phyloP scores from a whole-genome alignment of 768 basidiomycete genomes.

The Piloderma croceum region DNA sequence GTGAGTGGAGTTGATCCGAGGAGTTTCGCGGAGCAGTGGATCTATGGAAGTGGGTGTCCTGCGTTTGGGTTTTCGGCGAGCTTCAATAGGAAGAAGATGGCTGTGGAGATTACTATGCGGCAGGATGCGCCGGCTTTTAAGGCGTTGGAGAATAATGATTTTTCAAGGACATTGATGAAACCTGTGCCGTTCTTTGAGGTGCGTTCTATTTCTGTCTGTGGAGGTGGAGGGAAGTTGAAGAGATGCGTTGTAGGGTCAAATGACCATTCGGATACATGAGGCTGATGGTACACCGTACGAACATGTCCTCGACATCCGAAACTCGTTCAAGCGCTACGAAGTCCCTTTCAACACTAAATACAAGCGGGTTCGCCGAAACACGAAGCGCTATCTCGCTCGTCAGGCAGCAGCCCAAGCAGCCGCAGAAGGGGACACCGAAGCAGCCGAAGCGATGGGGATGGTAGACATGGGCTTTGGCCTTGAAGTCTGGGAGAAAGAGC shows the following conservation, averaged over 20 bases:
- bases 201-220: too few relatives aligned
- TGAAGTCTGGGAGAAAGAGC: slow-evolving; percentile 94
- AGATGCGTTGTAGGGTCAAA: slow-evolving; percentile 86
- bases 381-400: slow-evolving; percentile 90
- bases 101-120: slow-evolving; percentile 91
- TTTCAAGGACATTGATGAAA: slow-evolving; percentile 62
- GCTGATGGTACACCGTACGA: slow-evolving; percentile 99
- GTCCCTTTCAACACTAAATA: slow-evolving; percentile 99
- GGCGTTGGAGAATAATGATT: slow-evolving; percentile 59
- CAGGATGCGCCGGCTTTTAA: slow-evolving; percentile 80
- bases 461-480: slow-evolving; percentile 91
- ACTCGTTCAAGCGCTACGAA: slow-evolving; percentile 87
- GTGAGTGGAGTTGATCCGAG: slow-evolving; percentile 87
- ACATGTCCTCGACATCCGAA: slow-evolving; percentile 90
- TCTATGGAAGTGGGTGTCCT: slow-evolving; percentile 95
- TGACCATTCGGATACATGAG: slow-evolving; percentile 98
- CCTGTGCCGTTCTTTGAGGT: slow-evolving; percentile 91
- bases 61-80: slow-evolving; percentile 83
- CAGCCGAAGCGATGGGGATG: slow-evolving; percentile 89
- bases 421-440: slow-evolving; percentile 87
- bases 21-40: slow-evolving; percentile 98
- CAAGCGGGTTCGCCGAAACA: slow-evolving; percentile 92
- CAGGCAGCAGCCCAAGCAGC: slow-evolving; percentile 92
- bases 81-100: slow-evolving; percentile 98
- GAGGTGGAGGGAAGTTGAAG: too few relatives aligned